A percentile compares a stretch with the other conserved stretches of the same genome.
Conservation (phyloP, 768 basidiomycete genomes). For the Boletus reticulatus region DNA sequence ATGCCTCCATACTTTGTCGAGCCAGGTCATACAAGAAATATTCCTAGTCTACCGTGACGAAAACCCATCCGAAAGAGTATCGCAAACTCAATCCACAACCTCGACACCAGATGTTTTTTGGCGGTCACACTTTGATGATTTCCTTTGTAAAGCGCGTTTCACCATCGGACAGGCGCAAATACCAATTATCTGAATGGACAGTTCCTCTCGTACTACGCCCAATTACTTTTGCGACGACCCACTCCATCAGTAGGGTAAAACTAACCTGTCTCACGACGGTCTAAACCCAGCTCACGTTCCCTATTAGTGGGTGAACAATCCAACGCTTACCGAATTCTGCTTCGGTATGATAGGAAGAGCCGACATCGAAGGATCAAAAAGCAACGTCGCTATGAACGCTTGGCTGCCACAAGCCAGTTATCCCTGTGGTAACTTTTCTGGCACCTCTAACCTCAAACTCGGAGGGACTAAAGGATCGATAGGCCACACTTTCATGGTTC, state of each 20-base stretch:
- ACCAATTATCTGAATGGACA: too few relatives aligned
- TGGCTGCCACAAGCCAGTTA: slow-evolving; percentile 5
- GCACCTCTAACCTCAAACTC: slow-evolving; percentile 1
- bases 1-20: too few relatives aligned
- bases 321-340: not conserved
- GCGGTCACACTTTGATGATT: too few relatives aligned
- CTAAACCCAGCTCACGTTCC: too few relatives aligned
- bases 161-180: too few relatives aligned
- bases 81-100: too few relatives aligned
- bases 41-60: too few relatives aligned
- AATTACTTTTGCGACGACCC: slow-evolving; percentile 74
- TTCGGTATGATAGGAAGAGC: slow-evolving; percentile 3
- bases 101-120: too few relatives aligned
- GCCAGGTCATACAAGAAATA: too few relatives aligned
- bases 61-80: too few relatives aligned
- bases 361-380: slow-evolving; percentile 1
- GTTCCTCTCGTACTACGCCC: slow-evolving; percentile 83
- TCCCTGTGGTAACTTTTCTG: slow-evolving; percentile 2
- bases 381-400: not conserved
- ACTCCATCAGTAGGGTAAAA: slow-evolving; percentile 82
- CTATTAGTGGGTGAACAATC: slow-evolving; percentile 20
- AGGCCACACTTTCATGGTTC: slow-evolving; percentile 3
- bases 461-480: not conserved
- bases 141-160: too few relatives aligned
- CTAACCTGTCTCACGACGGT: slow-evolving; percentile 86